Percentiles rank a stretch among this genome's conserved stretches.
phyloP scores from a whole-genome alignment of 1,139 yeast species.

The Blastobotrys proliferans region DNA sequence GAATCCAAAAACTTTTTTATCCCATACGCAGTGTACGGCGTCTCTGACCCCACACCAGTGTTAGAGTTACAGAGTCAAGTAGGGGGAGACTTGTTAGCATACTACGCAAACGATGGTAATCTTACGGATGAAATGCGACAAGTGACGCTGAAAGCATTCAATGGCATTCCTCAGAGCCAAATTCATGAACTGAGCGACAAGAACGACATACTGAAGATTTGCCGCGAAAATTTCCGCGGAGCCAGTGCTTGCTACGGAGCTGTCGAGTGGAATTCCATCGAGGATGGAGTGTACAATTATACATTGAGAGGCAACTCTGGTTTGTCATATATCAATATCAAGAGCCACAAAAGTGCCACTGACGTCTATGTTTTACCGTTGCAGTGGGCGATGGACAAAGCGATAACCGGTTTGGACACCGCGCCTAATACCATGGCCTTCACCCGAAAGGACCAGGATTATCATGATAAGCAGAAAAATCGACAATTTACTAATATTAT shows the following conservation, averaged over 20 bases:
- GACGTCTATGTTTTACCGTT: slow-evolving; percentile 34
- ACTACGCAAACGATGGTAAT: slow-evolving; percentile 21
- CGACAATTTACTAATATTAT: slow-evolving; percentile 29
- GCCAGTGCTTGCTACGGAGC: slow-evolving; percentile 35
- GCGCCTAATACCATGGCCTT: slow-evolving; percentile 32
- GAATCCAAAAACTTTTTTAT: slow-evolving; percentile 32
- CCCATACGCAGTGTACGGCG: slow-evolving; percentile 33
- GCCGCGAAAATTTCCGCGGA: slow-evolving; percentile 35
- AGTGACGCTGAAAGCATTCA: slow-evolving; percentile 30
- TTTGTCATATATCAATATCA: slow-evolving; percentile 26
- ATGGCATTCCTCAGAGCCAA: slow-evolving; percentile 29
- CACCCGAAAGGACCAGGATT: slow-evolving; percentile 29
- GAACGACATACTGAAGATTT: slow-evolving; percentile 27
- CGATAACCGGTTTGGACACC: slow-evolving; percentile 29
- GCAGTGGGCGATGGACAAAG: slow-evolving; percentile 38
- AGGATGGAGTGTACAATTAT: slow-evolving; percentile 30
- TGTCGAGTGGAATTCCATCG: slow-evolving; percentile 33
- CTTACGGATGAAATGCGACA: slow-evolving; percentile 25
- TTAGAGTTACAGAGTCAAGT: slow-evolving; percentile 25
- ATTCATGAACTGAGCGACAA: slow-evolving; percentile 25
- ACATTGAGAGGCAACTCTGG: slow-evolving; percentile 37
- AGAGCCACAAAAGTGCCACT: slow-evolving; percentile 25
- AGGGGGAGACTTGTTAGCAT: slow-evolving; percentile 29
- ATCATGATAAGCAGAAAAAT: slow-evolving; percentile 25
- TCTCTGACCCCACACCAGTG: slow-evolving; percentile 29